A percentile compares a stretch with the other conserved stretches of the same genome.
Evolutionary conservation across 345 rosid species (phyloP).

Genomic region (Aquilaria yunnanensis): DNA sequence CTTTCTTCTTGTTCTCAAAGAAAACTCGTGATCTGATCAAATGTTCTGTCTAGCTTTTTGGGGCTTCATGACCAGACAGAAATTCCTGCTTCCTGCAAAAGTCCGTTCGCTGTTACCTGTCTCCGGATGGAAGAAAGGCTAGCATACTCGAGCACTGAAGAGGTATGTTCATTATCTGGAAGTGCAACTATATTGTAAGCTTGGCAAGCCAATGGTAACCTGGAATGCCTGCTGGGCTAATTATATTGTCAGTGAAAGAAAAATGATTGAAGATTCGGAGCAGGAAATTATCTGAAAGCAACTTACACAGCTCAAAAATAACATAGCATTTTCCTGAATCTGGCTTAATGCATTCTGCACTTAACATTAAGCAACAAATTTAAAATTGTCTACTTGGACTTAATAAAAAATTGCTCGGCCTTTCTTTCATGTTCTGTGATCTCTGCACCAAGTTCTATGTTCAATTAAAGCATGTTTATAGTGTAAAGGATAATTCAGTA

Average conservation of each 20-base stretch:
- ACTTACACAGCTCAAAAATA: no score
- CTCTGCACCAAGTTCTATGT: no score
- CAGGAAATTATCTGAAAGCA: no score
- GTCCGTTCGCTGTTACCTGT: conserved; percentile 58
- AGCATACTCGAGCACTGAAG: conserved; percentile 61
- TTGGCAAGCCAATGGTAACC: no score
- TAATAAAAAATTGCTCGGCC: background rate
- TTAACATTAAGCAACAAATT: no score
- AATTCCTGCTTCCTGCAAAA: conserved; percentile 56
- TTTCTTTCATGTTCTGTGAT: background rate
- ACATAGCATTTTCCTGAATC: no score
- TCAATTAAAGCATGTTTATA: no score
- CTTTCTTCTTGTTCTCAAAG: conserved; percentile 4
- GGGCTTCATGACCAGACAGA: conserved; percentile 59
- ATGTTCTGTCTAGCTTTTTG: conserved; percentile 45
- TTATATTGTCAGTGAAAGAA: no score
- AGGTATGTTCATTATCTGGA: conserved; percentile 36
- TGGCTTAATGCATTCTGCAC: no score
- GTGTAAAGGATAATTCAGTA: background rate
- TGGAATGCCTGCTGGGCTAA: no score
- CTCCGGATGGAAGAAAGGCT: conserved; percentile 79
- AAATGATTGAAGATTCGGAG: no score
- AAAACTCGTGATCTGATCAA: background rate
- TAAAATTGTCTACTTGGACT: background rate
- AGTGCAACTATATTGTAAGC: no score